Conservation (phyloP, 495 filamentous ascomycete genomes). For the Umbilicaria muhlenbergii region DNA sequence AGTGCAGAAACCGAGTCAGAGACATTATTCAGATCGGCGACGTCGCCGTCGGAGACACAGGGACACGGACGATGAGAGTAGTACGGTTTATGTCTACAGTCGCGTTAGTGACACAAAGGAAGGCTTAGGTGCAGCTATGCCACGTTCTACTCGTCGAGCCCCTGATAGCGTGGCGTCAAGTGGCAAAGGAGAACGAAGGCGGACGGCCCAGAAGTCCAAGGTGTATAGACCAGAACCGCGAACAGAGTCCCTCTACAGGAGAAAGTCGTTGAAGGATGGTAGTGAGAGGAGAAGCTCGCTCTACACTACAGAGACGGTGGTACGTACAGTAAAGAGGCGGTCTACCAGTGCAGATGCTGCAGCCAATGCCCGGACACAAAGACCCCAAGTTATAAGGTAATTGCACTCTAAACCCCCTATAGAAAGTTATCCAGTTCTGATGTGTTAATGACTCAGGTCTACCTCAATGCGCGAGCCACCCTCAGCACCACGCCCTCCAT, state of each 20-base stretch:
- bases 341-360: no score
- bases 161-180: background rate
- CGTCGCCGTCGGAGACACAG: slow-evolving; percentile 4
- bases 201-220: background rate
- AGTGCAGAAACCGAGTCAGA: slow-evolving; percentile 1
- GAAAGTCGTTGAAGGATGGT: background rate
- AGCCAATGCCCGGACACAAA: no score
- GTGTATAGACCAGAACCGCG: background rate
- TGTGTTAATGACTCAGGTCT: no score
- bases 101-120: background rate
- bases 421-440: no score
- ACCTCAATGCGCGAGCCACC: no score
- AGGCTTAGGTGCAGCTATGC: background rate
- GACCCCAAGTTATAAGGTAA: no score
- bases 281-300: background rate
- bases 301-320: no score
- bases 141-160: no score
- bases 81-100: background rate
- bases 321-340: no score
- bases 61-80: background rate
- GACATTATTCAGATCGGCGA: slow-evolving; percentile 1
- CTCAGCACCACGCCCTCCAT: no score
- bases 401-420: no score
- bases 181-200: background rate
- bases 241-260: background rate